Base-by-base conservation (phyloP, 2,329 filamentous ascomycete genomes). In the Ploettnerulaceae sp. region DNA sequence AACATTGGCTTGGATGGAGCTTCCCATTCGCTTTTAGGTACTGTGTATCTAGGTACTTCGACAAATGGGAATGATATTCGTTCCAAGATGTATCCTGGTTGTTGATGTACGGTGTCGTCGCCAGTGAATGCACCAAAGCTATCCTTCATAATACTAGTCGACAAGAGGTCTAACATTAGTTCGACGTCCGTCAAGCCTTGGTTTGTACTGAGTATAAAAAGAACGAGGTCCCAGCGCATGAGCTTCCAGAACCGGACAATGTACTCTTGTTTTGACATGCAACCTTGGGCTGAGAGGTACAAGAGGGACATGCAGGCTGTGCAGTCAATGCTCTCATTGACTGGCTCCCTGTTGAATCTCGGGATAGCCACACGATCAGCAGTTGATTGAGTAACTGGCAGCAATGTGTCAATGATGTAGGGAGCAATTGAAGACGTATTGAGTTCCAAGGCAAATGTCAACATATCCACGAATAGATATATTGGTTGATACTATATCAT, bases 51-150 rank as follows among this genome's bases (percentile, higher is more conserved):
- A 18, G 40, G 40, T 6, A 24, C 35, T 5, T 75, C 58, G 5
- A 76, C 66, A 12, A 69, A 65, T 12, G 73, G 64, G 9, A 72
- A 63, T 1, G 20, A 24, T 8, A 65, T 72, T 61, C 41, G 59
- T 39, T 48, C 66, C 48, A 45, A 58, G 51, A 64, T 70, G 64
- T 50, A 57, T 8, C 53, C 65, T 12, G 64, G 48, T 32, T 58
- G 52, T 34, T 60, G 63, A 29, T 72, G 71, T 55, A 68, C 66
- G 9, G 61, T 64, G 15, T 66, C 60, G 12, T 70, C 61, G 9
- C 71, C 69, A 24, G 69, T 65, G 17, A 88, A 79, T 12, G 84
- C 79, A 0, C 87, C 86, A 39, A 91, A 79, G 1, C 79, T 82
- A 1, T 71, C 67, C 0, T 75, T 67, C 1, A 86, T 71, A 0